phyloP scores from a whole-genome alignment of 1,284 basidiomycete species.

The Singerocomus inundabilis region DNA sequence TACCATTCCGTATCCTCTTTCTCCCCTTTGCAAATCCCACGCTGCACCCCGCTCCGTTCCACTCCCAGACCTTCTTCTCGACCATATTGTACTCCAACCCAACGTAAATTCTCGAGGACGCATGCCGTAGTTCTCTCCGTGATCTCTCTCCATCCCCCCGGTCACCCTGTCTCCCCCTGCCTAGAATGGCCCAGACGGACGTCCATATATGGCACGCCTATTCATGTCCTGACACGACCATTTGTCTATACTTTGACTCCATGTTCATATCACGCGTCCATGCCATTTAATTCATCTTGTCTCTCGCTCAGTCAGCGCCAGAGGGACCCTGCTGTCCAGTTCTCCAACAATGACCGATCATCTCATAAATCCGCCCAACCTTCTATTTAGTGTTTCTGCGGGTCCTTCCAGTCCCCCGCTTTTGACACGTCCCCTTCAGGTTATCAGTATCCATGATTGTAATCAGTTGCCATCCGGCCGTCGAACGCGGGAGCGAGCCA shows the following conservation, averaged over 20 bases:
- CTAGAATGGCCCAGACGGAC: constrained; percentile 7
- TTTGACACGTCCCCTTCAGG: constrained; percentile 13
- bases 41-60: constrained; percentile 5
- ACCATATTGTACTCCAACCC: neutral
- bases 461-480: constrained; percentile 18
- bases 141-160: constrained; percentile 27
- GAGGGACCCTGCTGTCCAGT: constrained; percentile 12
- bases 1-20: constrained; percentile 22
- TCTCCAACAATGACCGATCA: constrained; percentile 23
- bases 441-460: constrained; percentile 24
- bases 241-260: constrained; percentile 6
- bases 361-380: constrained; percentile 25
- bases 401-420: constrained; percentile 21
- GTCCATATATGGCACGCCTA: neutral
- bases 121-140: constrained; percentile 16
- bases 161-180: constrained; percentile 16
- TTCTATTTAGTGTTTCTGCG: constrained; percentile 30
- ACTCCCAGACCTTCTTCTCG: neutral
- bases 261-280: constrained; percentile 22
- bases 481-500: constrained; percentile 33
- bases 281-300: constrained; percentile 26
- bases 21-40: constrained; percentile 27
- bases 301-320: constrained; percentile 13
- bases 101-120: constrained; percentile 22
- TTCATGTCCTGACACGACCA: constrained; percentile 8